These are phyloP conservation scores for Erysimum cheiranthoides DNA, from an alignment of 345 rosid species.

Conservation along the genomic window DNA sequence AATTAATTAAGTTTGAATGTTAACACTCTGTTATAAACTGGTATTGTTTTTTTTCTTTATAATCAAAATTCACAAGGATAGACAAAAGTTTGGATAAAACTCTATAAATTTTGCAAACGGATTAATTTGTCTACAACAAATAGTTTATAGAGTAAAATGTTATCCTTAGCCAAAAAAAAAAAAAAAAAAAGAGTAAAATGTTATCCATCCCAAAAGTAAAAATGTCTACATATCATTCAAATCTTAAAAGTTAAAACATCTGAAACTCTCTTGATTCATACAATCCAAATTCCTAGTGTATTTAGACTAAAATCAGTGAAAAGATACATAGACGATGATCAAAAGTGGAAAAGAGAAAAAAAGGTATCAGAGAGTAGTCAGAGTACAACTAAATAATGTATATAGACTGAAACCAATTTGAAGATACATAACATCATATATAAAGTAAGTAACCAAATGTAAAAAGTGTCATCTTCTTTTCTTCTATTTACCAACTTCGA, in stretches of 20 bases:
- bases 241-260: background rate
- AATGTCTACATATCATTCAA: background rate
- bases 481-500: background rate
- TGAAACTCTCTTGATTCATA: background rate
- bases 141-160: too few relatives aligned
- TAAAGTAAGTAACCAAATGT: background rate
- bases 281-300: background rate
- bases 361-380: background rate
- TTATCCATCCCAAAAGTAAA: too few relatives aligned
- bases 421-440: background rate
- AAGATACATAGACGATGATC: background rate
- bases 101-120: too few relatives aligned
- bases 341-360: background rate
- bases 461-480: slow-evolving; percentile 10
- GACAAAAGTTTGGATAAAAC: too few relatives aligned
- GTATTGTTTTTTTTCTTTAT: too few relatives aligned
- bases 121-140: too few relatives aligned
- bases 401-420: background rate
- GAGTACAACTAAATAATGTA: background rate
- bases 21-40: too few relatives aligned
- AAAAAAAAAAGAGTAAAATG: too few relatives aligned
- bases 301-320: background rate
- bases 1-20: too few relatives aligned
- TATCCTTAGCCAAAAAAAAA: too few relatives aligned
- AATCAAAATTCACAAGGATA: too few relatives aligned